Conservation (phyloP, 1,284 basidiomycete species). For the Puccinia polysora region DNA sequence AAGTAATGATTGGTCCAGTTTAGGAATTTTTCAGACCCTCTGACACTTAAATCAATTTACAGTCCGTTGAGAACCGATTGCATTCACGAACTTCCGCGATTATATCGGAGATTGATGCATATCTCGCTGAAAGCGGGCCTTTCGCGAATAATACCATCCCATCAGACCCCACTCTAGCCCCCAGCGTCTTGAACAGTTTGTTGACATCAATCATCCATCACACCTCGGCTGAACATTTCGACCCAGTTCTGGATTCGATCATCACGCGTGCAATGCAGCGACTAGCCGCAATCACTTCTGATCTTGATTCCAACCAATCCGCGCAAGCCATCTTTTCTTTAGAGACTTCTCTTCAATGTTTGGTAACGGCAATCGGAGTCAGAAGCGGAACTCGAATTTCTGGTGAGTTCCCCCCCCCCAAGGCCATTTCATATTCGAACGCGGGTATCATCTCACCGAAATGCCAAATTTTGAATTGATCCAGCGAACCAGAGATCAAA, state of each 20-base stretch:
- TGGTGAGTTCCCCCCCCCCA: not conserved
- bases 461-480: too few relatives aligned
- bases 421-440: too few relatives aligned
- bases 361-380: slow-evolving; percentile 34
- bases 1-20: not conserved
- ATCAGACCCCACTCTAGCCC: not conserved
- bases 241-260: slow-evolving; percentile 13
- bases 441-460: not conserved
- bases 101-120: slow-evolving; percentile 7
- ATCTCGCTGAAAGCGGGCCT: slow-evolving; percentile 7
- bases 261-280: slow-evolving; percentile 8
- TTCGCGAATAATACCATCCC: not conserved
- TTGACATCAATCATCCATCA: slow-evolving; percentile 41
- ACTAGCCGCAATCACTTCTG: not conserved
- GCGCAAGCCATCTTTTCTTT: not conserved
- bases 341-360: slow-evolving; percentile 22
- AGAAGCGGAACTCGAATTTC: slow-evolving; percentile 34
- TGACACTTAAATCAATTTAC: not conserved
- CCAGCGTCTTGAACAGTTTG: slow-evolving; percentile 8
- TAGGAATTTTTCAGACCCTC: not conserved
- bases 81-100: slow-evolving; percentile 39
- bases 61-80: slow-evolving; percentile 36
- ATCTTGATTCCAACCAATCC: not conserved
- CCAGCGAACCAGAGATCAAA: not conserved
- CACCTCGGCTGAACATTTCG: slow-evolving; percentile 26